These are phyloP conservation scores for Lophium mytilinum DNA, from an alignment of 495 filamentous ascomycete species.

Conservation along the genomic window DNA sequence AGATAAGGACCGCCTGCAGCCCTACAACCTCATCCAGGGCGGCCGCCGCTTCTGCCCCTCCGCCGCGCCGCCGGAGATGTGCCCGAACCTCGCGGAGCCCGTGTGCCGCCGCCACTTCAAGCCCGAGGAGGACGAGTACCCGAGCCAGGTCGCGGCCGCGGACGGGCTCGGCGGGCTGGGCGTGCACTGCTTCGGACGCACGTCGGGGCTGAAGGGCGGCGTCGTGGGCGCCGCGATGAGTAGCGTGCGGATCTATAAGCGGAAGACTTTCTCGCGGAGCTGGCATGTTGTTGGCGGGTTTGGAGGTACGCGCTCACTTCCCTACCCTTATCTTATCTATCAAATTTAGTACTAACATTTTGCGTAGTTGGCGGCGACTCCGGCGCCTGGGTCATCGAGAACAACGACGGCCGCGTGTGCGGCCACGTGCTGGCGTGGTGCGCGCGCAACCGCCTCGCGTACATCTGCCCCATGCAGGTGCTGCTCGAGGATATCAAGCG, in stretches of 20 bases:
- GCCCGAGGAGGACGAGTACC: conserved; percentile 32
- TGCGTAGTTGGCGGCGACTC: conserved; percentile 77
- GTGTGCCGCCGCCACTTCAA: conserved; percentile 17
- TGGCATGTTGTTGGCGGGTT: conserved; percentile 71
- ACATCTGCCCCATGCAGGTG: conserved; percentile 92
- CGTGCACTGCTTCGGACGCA: conserved; percentile 89
- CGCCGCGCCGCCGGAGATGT: conserved; percentile 8
- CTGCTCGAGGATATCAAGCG: conserved; percentile 75
- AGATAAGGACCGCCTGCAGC: conserved; percentile 58
- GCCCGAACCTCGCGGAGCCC: conserved; percentile 23
- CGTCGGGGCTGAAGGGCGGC: conserved; percentile 73
- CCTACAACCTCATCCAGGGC: conserved; percentile 54
- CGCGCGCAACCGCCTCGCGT: conserved; percentile 63
- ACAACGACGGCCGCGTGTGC: conserved; percentile 67
- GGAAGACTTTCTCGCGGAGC: conserved; percentile 68
- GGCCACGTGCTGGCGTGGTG: conserved; percentile 88
- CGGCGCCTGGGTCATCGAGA: conserved; percentile 88
- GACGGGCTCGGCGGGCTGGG: conserved; percentile 56
- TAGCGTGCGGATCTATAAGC: conserved; percentile 72
- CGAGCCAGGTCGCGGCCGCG: conserved; percentile 30
- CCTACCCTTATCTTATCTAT: conserved; percentile 1
- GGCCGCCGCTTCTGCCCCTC: conserved; percentile 29
- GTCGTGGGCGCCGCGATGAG: conserved; percentile 67
- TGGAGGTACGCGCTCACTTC: conserved; percentile 42
- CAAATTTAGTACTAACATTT: conserved; percentile 16